Evolutionary conservation across 331 rosid genomes (phyloP), one percentile per base, ranked within the genome.

Genomic region (Malus hybrid): DNA sequence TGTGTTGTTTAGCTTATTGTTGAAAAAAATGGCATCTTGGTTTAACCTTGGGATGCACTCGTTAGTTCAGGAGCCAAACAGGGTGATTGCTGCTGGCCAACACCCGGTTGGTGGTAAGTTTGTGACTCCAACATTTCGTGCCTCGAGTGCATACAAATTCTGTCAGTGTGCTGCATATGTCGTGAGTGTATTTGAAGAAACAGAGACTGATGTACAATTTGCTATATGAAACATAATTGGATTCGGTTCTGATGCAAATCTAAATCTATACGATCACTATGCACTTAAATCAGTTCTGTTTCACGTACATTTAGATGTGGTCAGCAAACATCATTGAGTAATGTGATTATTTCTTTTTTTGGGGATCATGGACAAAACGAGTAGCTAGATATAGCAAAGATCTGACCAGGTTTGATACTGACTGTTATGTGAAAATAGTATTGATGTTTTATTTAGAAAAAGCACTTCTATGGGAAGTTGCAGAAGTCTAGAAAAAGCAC

Each of bases 71-170:
- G 64, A 14, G 76, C 89, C 88, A 33, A 88, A 87, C 7, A 84
- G 71, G 91, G 91, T 84, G 80, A 86, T 81, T 67, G 87, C 83
- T 61, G 88, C 80, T 4, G 86, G 87, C 84, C 82, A 83, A 82
- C 88, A 85, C 44, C 89, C 88, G 32, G 80, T 81, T 78, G 92
- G 93, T 56, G 88, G 87, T 73, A 88, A 72, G 79, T 78, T 76
- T 70, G 92, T 79, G 66, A 86, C 90, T 50, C 89, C 90, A 20
- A 84, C 79, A 70, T 79, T 81, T 60, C 89, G 79, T 72, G 84
- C 88, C 80, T 86, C 86, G 74, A 76, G 32, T 76, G 82, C 90
- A 70, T 87, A 85, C 77, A 91, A 81, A 67, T 81, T 84, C 92
- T 89, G 93, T 76, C 82, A 88, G 13, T 68, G 16, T 33, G 18